Evolutionary conservation across 2,329 filamentous ascomycete genomes (phyloP).

Genomic region (Myotisia sp.): DNA sequence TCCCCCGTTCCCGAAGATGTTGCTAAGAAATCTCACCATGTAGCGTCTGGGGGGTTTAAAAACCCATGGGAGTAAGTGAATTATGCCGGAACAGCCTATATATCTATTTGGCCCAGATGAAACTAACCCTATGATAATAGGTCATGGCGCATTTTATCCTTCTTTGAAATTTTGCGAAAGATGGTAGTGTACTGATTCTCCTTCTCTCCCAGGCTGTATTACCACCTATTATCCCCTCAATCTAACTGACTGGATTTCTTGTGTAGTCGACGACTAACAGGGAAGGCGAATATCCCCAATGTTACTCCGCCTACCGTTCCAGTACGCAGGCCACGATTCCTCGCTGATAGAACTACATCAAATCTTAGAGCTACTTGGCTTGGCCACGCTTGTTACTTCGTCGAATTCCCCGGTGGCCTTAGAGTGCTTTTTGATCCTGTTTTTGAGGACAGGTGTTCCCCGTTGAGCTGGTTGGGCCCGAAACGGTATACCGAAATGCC

Average conservation of each 20-base stretch:
- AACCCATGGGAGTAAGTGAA: constrained; percentile 32
- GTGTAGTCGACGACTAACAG: constrained; percentile 33
- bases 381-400: constrained; percentile 84
- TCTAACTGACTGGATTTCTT: neutral
- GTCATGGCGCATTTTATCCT: constrained; percentile 14
- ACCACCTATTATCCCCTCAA: neutral
- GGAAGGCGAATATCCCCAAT: constrained; percentile 43
- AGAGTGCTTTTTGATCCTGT: constrained; percentile 89
- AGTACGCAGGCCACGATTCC: constrained; percentile 53
- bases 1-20: constrained; percentile 27
- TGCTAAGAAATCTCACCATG: constrained; percentile 27
- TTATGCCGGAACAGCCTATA: neutral
- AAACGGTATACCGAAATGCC: constrained; percentile 66
- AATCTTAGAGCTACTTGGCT: constrained; percentile 81
- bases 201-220: neutral
- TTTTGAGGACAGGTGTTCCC: constrained; percentile 75
- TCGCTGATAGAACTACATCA: constrained; percentile 42
- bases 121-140: constrained; percentile 11
- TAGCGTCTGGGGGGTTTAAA: constrained; percentile 23
- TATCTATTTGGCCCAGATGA: constrained; percentile 1
- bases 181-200: constrained; percentile 10
- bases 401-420: constrained; percentile 75
- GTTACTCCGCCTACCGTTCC: constrained; percentile 51
- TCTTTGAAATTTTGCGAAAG: constrained; percentile 4
- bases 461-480: constrained; percentile 54